Evolutionary conservation across 805 yeast species (phyloP).

Genomic region (Saccharomycopsis sp.): DNA sequence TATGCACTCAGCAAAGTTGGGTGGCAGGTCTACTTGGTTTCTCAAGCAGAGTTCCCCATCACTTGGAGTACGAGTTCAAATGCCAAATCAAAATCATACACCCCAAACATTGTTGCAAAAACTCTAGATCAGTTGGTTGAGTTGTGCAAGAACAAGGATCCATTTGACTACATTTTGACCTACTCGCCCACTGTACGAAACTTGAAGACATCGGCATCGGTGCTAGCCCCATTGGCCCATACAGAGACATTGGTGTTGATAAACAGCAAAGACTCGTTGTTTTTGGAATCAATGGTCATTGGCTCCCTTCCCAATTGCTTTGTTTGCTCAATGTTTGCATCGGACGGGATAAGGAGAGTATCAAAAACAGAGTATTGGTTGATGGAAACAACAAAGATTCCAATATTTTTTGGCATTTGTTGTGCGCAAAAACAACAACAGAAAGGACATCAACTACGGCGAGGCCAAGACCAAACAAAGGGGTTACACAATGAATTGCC

Average conservation of each 20-base stretch:
- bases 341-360: background rate
- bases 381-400: too few relatives aligned
- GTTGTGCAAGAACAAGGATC: background rate
- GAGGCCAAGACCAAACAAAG: too few relatives aligned
- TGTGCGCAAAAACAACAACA: too few relatives aligned
- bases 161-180: slow-evolving; percentile 4
- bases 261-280: slow-evolving; percentile 5
- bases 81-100: too few relatives aligned
- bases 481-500: too few relatives aligned
- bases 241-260: background rate
- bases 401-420: too few relatives aligned
- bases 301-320: background rate
- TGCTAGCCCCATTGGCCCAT: background rate
- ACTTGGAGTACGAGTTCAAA: too few relatives aligned
- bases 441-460: too few relatives aligned
- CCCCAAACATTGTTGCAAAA: background rate
- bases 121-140: background rate
- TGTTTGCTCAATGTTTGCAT: background rate
- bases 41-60: slow-evolving; percentile 3
- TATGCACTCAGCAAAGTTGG: slow-evolving; percentile 9
- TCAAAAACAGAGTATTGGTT: too few relatives aligned
- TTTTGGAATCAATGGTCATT: slow-evolving; percentile 4
- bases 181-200: background rate
- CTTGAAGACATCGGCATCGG: background rate
- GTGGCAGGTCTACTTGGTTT: background rate